Evolutionary conservation across 2,329 filamentous ascomycete genomes (phyloP).

Genomic region (Periconia sp.): DNA sequence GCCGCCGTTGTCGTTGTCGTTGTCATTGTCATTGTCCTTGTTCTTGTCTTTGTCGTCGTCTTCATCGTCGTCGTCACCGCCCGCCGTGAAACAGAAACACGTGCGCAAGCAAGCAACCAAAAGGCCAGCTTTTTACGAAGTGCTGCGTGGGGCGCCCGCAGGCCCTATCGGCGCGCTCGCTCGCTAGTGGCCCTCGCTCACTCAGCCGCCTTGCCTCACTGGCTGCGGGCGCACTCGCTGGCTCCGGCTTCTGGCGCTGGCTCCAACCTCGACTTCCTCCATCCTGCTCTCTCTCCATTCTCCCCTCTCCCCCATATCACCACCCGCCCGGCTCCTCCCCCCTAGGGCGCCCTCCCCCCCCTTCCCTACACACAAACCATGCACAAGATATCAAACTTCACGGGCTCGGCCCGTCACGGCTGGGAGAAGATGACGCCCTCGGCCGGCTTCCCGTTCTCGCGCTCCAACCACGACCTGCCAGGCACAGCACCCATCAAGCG

Average conservation of each 20-base stretch:
- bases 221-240: constrained; percentile 3
- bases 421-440: constrained; percentile 71
- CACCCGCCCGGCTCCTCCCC: constrained; percentile 30
- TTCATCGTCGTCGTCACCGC: too few species aligned
- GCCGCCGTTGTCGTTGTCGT: too few species aligned
- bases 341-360: constrained; percentile 34
- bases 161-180: constrained; percentile 1
- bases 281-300: constrained; percentile 24
- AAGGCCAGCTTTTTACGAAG: too few species aligned
- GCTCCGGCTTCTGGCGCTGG: constrained; percentile 2
- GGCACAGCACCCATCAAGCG: constrained; percentile 62
- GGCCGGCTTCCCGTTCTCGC: constrained; percentile 66
- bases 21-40: too few species aligned
- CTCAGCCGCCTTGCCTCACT: constrained; percentile 6
- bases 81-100: too few species aligned
- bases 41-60: too few species aligned
- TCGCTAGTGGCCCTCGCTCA: constrained; percentile 1
- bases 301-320: constrained; percentile 26
- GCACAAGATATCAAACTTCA: constrained; percentile 74
- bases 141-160: too few species aligned
- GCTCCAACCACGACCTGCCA: constrained; percentile 63
- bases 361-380: too few species aligned
- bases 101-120: too few species aligned
- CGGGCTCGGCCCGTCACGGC: constrained; percentile 69
- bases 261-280: constrained; percentile 14